A percentile compares a stretch with the other conserved stretches of the same genome.
These are phyloP conservation scores for Triglochin maritima DNA, from an alignment of 106 monocot genomes.

Conservation along the genomic window DNA sequence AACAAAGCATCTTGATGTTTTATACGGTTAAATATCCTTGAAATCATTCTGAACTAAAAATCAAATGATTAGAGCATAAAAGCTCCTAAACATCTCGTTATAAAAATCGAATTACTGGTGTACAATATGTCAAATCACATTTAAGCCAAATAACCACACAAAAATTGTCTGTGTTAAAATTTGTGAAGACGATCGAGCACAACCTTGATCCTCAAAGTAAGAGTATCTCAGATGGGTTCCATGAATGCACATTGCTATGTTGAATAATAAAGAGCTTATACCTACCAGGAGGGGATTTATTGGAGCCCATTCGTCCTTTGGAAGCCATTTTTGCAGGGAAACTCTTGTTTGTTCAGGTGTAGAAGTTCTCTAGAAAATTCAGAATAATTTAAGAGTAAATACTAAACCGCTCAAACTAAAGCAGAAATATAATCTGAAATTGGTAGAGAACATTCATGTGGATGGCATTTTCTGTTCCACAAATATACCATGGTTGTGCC, in stretches of 20 bases:
- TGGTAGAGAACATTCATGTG: neutral
- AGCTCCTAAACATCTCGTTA: neutral
- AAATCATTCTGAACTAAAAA: neutral
- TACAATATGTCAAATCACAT: neutral
- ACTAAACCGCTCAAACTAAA: neutral
- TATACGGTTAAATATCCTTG: neutral
- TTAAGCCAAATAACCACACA: neutral
- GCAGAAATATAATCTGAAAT: neutral
- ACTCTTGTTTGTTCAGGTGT: constrained; percentile 87
- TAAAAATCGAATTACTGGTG: neutral
- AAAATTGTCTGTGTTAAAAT: neutral
- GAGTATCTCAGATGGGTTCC: neutral
- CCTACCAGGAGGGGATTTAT: constrained; percentile 92
- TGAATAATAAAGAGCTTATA: constrained; percentile 2
- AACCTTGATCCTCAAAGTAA: neutral
- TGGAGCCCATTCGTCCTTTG: constrained; percentile 89
- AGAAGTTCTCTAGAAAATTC: constrained; percentile 47
- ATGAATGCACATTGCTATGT: neutral
- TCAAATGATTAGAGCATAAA: neutral
- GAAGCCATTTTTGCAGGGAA: constrained; percentile 80
- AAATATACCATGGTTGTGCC: constrained; percentile 50
- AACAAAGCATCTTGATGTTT: neutral
- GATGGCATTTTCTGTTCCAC: neutral
- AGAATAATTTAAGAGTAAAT: neutral
- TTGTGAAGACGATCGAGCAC: neutral